Base-by-base conservation (phyloP, 345 rosid genomes). In the Bruguiera sexangula region DNA sequence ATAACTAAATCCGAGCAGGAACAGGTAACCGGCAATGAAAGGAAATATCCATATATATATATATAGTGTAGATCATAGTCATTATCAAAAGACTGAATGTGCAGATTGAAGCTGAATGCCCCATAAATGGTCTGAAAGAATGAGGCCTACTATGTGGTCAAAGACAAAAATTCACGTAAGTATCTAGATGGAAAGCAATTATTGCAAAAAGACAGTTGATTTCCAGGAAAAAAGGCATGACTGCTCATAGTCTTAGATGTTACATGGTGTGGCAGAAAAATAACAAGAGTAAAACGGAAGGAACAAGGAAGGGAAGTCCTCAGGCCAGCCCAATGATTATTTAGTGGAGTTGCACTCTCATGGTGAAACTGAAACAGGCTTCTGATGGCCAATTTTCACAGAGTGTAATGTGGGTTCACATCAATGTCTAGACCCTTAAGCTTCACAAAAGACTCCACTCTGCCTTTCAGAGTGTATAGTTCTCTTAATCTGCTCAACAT, bases 391-490 rank as follows among this genome's bases (percentile, higher is more conserved):
- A 32, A 39, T 34, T 24, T 36, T 81, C 80, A 85, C 54, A 83
- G 79, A 2, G 86, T 86, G 75, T 82, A 81, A 68, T 87, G 85
- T 5, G 86, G 86, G 69, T 85, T 85, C 62, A 84, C 86, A 52
- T 85, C 92, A 26, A 85, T 79, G 22, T 84, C 87, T 22, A 85
- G 70, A 3, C 87, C 89, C 73, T 80, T 82, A 66, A 88, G 63
- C 74, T 80, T 85, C 39, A 88, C 87, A 30, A 85, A 84, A 1
- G 88, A 85, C 75, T 88, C 89, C 1, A 88, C 87, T 65, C 56
- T 84, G 46, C 92, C 89, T 75, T 88, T 88, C 66, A 88, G 79
- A 1, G 89, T 88, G 73, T 77, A 84, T 36, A 88, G 81, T 75
- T 87, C 89, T 69, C 86, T 83, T 56, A 83, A 58, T 76, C 91